These are phyloP conservation scores for Tylopilus subfusipes DNA, from an alignment of 768 basidiomycete species.

Conservation along the genomic window DNA sequence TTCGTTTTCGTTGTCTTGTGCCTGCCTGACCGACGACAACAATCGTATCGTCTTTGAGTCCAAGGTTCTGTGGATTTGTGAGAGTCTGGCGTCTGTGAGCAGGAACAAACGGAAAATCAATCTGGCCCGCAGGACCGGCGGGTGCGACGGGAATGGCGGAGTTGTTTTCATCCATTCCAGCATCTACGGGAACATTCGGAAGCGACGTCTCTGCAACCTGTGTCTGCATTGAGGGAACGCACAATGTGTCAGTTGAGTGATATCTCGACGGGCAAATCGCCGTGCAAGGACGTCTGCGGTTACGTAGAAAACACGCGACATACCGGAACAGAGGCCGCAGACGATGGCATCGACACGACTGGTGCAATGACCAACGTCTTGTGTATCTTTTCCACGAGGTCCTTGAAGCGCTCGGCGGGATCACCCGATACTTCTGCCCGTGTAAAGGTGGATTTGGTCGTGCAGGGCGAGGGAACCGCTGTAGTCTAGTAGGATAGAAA, in stretches of 20 bases:
- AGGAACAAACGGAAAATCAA: constrained; percentile 79
- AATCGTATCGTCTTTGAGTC: constrained; percentile 56
- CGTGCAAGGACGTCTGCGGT: background rate
- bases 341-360: constrained; percentile 36
- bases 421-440: constrained; percentile 1
- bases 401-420: constrained; percentile 40
- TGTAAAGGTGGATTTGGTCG: constrained; percentile 11
- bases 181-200: background rate
- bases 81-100: constrained; percentile 47
- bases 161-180: background rate
- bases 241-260: constrained; percentile 1
- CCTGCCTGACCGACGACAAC: constrained; percentile 66
- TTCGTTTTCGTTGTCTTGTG: constrained; percentile 64
- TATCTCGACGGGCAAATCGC: background rate
- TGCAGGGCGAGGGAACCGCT: background rate
- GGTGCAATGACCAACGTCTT: constrained; percentile 60
- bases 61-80: constrained; percentile 6
- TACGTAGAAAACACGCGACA: constrained; percentile 5
- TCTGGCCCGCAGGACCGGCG: constrained; percentile 41
- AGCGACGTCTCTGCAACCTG: constrained; percentile 2
- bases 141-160: constrained; percentile 3
- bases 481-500: constrained; percentile 7
- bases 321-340: constrained; percentile 11
- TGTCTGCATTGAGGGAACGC: constrained; percentile 4
- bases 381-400: constrained; percentile 65